Conservation (phyloP, 192 early-diverging fungal genomes). For the Borealophlyctis nickersoniae region DNA sequence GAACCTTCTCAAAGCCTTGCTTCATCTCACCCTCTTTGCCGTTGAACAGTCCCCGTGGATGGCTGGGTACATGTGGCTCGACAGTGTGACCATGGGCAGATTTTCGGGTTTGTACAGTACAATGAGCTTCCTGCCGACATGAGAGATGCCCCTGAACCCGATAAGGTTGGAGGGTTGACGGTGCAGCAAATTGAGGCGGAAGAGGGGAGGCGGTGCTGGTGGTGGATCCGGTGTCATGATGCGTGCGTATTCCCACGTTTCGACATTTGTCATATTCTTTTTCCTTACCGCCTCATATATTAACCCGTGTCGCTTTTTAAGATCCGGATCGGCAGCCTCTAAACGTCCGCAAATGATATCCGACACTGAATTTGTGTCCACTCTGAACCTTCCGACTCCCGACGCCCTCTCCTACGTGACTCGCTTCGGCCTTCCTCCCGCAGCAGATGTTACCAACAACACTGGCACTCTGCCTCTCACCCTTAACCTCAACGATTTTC, state of each 20-base stretch:
- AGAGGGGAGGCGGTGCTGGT: slow-evolving; percentile 26
- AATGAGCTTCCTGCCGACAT: slow-evolving; percentile 10
- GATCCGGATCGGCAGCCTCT: slow-evolving; percentile 24
- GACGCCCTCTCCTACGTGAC: slow-evolving; percentile 25
- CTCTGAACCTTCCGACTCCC: slow-evolving; percentile 23
- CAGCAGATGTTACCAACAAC: not conserved
- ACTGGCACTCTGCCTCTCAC: slow-evolving; percentile 19
- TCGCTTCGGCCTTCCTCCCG: slow-evolving; percentile 11
- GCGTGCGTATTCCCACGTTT: too few relatives aligned
- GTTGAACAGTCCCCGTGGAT: slow-evolving; percentile 32
- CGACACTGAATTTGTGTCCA: slow-evolving; percentile 15
- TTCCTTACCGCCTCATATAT: too few relatives aligned
- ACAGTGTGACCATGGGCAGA: slow-evolving; percentile 15
- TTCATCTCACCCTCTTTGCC: slow-evolving; percentile 21
- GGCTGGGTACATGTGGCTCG: slow-evolving; percentile 26
- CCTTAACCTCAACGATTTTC: slow-evolving; percentile 23
- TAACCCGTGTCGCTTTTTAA: too few relatives aligned
- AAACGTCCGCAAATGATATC: slow-evolving; percentile 31
- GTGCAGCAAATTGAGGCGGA: slow-evolving; percentile 21
- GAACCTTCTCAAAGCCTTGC: slow-evolving; percentile 19
- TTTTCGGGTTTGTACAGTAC: slow-evolving; percentile 19
- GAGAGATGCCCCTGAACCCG: too few relatives aligned
- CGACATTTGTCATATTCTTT: too few relatives aligned
- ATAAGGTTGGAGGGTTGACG: slow-evolving; percentile 15
- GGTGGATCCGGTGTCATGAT: slow-evolving; percentile 31